phyloP scores from a whole-genome alignment of 2,329 filamentous ascomycete species.

The Fonsecaea nubica region DNA sequence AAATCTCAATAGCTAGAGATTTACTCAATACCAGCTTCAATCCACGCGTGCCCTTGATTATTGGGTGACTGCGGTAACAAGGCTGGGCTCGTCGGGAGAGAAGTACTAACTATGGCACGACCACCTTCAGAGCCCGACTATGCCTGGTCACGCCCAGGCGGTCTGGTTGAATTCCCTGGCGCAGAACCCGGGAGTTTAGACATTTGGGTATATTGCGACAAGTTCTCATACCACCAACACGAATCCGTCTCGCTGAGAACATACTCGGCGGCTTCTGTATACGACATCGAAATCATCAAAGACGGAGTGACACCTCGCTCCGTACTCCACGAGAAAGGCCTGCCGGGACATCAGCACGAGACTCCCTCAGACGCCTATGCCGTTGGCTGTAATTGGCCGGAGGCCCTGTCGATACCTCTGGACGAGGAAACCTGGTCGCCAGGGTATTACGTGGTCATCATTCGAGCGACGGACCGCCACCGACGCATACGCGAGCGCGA shows the following conservation, averaged over 20 bases:
- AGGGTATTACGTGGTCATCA: slow-evolving; percentile 8
- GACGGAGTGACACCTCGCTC: not conserved
- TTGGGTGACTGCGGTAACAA: too few relatives aligned
- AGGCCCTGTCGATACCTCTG: slow-evolving; percentile 6
- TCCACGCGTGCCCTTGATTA: too few relatives aligned
- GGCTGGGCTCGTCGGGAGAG: too few relatives aligned
- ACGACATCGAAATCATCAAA: slow-evolving; percentile 4
- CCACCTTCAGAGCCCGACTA: slow-evolving; percentile 1
- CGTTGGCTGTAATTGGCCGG: slow-evolving; percentile 6
- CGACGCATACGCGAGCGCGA: slow-evolving; percentile 1
- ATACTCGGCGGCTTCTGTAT: not conserved
- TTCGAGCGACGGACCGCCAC: not conserved
- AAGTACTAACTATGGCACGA: not conserved
- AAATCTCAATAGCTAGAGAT: too few relatives aligned
- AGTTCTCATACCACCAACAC: not conserved
- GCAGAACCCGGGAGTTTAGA: not conserved
- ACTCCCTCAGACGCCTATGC: slow-evolving; percentile 1
- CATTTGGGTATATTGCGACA: slow-evolving; percentile 3
- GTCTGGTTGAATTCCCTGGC: not conserved
- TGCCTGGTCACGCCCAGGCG: slow-evolving; percentile 7
- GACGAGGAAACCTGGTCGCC: slow-evolving; percentile 6
- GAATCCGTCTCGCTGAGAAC: slow-evolving; percentile 1
- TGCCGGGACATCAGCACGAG: slow-evolving; percentile 1
- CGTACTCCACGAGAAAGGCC: not conserved
- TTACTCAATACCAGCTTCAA: too few relatives aligned